Conservation (phyloP, 441 rosid genomes). For the Erodium texanum region DNA sequence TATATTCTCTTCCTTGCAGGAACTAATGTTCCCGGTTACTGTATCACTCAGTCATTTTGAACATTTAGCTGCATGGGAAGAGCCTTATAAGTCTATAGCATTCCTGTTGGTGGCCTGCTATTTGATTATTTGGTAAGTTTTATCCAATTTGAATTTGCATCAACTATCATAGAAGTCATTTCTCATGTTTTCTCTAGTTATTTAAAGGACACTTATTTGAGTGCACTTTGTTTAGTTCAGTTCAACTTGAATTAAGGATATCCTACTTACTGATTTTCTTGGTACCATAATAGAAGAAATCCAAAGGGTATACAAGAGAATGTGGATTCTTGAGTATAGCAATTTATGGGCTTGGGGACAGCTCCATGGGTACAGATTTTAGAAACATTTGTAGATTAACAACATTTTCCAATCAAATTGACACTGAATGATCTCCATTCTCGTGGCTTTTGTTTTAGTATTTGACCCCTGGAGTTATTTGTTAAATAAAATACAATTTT, state of each 20-base stretch:
- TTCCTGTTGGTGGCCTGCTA: constrained; percentile 46
- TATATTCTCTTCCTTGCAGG: constrained; percentile 35
- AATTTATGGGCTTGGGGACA: neutral
- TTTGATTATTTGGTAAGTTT: constrained; percentile 46
- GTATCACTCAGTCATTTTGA: constrained; percentile 35
- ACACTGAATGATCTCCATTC: neutral
- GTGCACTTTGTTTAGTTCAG: too few species aligned
- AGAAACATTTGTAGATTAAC: neutral
- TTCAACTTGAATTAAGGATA: too few species aligned
- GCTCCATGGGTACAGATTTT: neutral
- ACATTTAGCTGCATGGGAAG: constrained; percentile 59
- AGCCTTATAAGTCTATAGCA: constrained; percentile 46
- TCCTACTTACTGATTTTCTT: too few species aligned
- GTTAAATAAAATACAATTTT: too few species aligned
- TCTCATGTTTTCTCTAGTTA: too few species aligned
- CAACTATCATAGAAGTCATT: neutral
- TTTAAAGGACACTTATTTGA: too few species aligned
- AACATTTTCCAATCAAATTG: neutral
- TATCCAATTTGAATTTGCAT: constrained; percentile 10
- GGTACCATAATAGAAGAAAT: too few species aligned
- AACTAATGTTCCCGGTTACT: constrained; percentile 55
- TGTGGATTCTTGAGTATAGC: neutral
- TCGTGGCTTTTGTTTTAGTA: neutral
- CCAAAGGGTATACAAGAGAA: too few species aligned
- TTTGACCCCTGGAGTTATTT: neutral